Percentiles rank a stretch among this genome's conserved stretches.
These are phyloP conservation scores for Marasmius tenuissimus DNA, from an alignment of 1,284 basidiomycete species.

Conservation along the genomic window DNA sequence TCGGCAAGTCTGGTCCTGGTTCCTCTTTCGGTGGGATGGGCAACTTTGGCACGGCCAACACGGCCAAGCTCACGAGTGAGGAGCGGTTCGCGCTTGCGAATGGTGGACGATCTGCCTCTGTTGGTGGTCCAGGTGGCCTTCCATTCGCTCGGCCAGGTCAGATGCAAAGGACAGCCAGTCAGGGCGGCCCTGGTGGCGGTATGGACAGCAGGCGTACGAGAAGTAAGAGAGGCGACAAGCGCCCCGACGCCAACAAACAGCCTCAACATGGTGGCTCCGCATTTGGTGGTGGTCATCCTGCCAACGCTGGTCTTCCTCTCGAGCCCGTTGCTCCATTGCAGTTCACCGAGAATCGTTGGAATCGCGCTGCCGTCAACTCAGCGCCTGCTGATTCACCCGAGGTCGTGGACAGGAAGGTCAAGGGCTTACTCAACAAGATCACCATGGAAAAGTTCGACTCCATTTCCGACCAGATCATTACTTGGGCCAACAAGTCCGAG, in stretches of 20 bases:
- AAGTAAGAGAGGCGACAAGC: slow-evolving; percentile 71
- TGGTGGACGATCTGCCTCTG: slow-evolving; percentile 44
- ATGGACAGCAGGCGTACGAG: slow-evolving; percentile 62
- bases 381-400: slow-evolving; percentile 72
- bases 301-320: slow-evolving; percentile 20
- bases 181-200: slow-evolving; percentile 59
- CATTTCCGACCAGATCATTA: slow-evolving; percentile 90
- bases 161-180: slow-evolving; percentile 77
- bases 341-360: slow-evolving; percentile 84
- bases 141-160: slow-evolving; percentile 51
- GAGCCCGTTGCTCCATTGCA: slow-evolving; percentile 80
- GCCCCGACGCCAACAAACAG: slow-evolving; percentile 47
- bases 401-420: slow-evolving; percentile 92
- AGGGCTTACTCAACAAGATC: slow-evolving; percentile 91
- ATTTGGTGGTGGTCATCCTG: slow-evolving; percentile 15
- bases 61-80: slow-evolving; percentile 65
- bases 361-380: slow-evolving; percentile 36
- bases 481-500: slow-evolving; percentile 93
- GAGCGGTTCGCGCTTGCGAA: slow-evolving; percentile 64
- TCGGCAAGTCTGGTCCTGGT: slow-evolving; percentile 40
- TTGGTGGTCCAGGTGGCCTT: slow-evolving; percentile 38
- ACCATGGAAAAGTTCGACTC: slow-evolving; percentile 97
- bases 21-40: slow-evolving; percentile 65
- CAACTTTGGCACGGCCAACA: slow-evolving; percentile 61
- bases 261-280: slow-evolving; percentile 14